Evolutionary conservation across 257 asterid genomes (phyloP), one percentile per base, ranked within the genome.

Genomic region (Gardenia jasminoides): DNA sequence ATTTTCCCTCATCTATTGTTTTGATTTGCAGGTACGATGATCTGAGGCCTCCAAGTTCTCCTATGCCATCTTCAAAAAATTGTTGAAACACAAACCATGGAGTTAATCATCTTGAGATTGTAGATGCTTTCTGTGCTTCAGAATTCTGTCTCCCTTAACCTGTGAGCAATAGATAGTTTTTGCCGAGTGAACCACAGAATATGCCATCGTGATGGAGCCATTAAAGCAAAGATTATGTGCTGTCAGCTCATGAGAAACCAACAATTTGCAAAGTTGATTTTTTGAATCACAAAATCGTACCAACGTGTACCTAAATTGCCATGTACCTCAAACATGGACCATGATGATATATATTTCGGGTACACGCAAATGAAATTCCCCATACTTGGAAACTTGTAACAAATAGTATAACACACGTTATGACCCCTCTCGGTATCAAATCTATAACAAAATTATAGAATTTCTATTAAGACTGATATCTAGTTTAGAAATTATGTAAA

Each of bases 21-120:
- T 61, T 66, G 69, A 68, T 66, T 70, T 52, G 50, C 90, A 91
- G 97, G 94, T 91, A 91, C 17, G 97, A 88, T 83, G 97, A 92
- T 82, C 50, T 92, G 90, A 92, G 91, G 89, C 97, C 96, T 71
- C 97, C 97, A 72, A 85, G 89, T 66, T 85, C 96, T 64, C 97
- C 97, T 26, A 43, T 61, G 39, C 94, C 97, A 62, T 85, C 88
- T 73, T 83, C 88, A 22, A 84, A 76, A 75, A 86, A 86, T 80
- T 72, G 76, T 72, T 83, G 80, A 85, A 80, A 39, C 24, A 16
- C 54, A 58, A 52, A 30, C 20, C 71, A 47, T 56, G 16, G 70
- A 59, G 10, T 56, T 48, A 58, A 47, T 47, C 64, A 56, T 56
- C 62, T 56, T 56, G 28, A 17, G 30, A 12, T 56, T 31, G 1